Conservation (phyloP, 75 land plant species). For the Larix kaempferi region DNA sequence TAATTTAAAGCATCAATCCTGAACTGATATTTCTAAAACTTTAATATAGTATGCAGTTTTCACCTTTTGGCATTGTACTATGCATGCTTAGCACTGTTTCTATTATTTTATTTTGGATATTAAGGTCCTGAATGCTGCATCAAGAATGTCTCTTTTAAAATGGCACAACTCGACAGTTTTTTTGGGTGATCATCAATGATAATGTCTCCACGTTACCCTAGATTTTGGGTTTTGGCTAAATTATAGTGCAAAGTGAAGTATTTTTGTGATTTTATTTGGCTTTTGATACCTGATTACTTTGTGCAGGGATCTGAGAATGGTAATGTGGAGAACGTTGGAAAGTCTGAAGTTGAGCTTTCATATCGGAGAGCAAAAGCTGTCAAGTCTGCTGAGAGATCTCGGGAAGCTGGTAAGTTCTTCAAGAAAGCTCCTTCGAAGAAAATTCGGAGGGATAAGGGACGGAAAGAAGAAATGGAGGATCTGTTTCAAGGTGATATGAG, state of each 20-base stretch:
- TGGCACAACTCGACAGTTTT: background rate
- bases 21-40: background rate
- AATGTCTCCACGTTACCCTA: background rate
- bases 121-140: too few relatives aligned
- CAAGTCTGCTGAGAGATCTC: conserved; percentile 64
- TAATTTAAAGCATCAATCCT: background rate
- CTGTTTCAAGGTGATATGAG: conserved; percentile 72
- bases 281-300: background rate
- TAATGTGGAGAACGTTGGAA: conserved; percentile 37
- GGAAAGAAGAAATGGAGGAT: conserved; percentile 78
- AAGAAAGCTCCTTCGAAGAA: conserved; percentile 26
- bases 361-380: conserved; percentile 85
- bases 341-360: conserved; percentile 65
- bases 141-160: too few relatives aligned
- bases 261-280: background rate
- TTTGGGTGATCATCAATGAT: background rate
- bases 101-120: too few relatives aligned
- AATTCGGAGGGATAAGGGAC: conserved; percentile 28
- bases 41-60: background rate
- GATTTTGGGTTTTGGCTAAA: background rate
- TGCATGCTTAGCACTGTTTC: too few relatives aligned
- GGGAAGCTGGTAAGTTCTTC: conserved; percentile 47
- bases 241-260: background rate
- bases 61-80: too few relatives aligned
- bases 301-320: conserved; percentile 25